Conservation (phyloP, 306 rosid genomes). For the Chamaecrista fasciculata region DNA sequence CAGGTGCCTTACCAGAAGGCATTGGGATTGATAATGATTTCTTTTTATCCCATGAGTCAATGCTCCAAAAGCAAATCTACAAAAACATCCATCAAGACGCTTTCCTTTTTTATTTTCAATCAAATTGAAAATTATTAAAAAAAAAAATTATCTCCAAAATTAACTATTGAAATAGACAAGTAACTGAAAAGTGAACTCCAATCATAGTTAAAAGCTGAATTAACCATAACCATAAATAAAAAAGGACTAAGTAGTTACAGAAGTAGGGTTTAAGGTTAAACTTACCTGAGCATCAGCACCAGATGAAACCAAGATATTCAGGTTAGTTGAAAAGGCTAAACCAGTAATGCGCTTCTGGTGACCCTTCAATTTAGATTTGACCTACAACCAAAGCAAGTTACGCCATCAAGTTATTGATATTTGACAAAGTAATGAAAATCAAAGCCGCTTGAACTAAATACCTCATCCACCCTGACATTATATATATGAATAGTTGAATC, state of each 20-base stretch:
- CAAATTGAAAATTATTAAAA: conserved; percentile 9
- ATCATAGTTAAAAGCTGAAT: conserved; percentile 3
- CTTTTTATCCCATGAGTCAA: conserved; percentile 55
- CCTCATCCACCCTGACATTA: conserved; percentile 59
- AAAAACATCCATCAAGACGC: conserved; percentile 4
- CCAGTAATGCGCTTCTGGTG: conserved; percentile 73
- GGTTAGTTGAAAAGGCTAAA: conserved; percentile 69
- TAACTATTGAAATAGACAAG: background rate
- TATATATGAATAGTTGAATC: conserved; percentile 68
- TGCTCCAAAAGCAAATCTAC: conserved; percentile 48
- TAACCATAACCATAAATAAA: background rate
- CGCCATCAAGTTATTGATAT: background rate
- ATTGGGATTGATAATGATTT: conserved; percentile 46
- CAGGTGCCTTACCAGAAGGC: conserved; percentile 38
- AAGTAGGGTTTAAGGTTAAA: conserved; percentile 18
- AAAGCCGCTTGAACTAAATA: conserved; percentile 30
- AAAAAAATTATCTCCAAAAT: background rate
- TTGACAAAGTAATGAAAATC: conserved; percentile 11
- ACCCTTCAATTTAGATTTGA: conserved; percentile 63
- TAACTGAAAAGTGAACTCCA: background rate
- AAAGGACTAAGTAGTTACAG: background rate
- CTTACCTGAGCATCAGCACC: conserved; percentile 79
- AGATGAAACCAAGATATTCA: conserved; percentile 66
- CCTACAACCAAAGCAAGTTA: conserved; percentile 41
- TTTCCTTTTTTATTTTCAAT: background rate